Evolutionary conservation across 495 filamentous ascomycete genomes (phyloP), one percentile per base, ranked within the genome.

Genomic region (Penicillium silybi): DNA sequence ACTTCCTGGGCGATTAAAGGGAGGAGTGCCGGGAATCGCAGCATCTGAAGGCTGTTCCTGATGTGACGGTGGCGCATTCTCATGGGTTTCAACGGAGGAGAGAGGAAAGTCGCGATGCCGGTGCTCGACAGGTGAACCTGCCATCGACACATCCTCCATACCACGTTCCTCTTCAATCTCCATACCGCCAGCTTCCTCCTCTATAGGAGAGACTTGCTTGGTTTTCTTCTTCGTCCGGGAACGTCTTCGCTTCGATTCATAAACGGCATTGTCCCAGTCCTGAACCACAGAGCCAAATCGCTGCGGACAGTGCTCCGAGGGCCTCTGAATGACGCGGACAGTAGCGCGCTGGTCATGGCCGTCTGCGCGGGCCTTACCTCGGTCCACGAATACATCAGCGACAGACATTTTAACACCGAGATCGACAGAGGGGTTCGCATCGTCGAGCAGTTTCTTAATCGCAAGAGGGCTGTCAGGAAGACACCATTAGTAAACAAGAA

Each of bases 381-480:
- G 56, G 19, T 76, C 62, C 4, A 76, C 66, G 32, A 68, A 76
- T 2, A 74, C 67, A 48, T 72, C 66, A 1, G 67, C 66, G 6
- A 74, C 70, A 0, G 68, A 66, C 55, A 69, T 49, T 3, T 67
- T 62, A n/a, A 59, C 32, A 44, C 64, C 59, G 17, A 74, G 66
- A 35, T 70, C 63, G 25, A 66, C 57, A 3, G 49, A 18, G 9
- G 68, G 65, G 41, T 69, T 63, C 0, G 59, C 57, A 50, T 69
- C 65, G 39, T 76, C 66, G 32, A 73, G 39, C 5, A 76, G 58
- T 39, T 70, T 70, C 37, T 72, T 67, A 29, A 76, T 74, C 1
- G 62, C 53, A 3, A 74, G 56, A 1, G 68, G 63, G n/a, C 71
- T 74, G 50, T n/a, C 15, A n/a, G 16, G 4, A 5, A 16, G 27